A percentile compares a stretch with the other conserved stretches of the same genome.
Conservation (phyloP, 371 early-diverging fungal species). For the Mortierella sp. region DNA sequence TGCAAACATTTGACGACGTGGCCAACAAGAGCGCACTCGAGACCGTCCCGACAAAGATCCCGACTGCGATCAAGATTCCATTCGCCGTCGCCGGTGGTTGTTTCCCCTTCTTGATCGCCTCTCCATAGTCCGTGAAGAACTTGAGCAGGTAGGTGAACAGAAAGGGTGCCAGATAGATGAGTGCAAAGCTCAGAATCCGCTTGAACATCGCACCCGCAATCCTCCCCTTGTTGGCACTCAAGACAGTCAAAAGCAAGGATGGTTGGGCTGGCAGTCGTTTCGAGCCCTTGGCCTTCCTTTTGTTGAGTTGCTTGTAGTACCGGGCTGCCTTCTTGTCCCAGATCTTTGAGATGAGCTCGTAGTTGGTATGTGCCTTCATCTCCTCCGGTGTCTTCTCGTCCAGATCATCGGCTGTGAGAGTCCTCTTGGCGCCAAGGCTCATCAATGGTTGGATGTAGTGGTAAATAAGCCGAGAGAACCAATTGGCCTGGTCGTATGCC, state of each 20-base stretch:
- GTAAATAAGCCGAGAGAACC: constrained; percentile 40
- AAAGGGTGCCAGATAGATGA: constrained; percentile 32
- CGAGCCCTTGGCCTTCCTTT: background rate
- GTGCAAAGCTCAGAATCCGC: constrained; percentile 27
- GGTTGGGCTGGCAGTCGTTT: constrained; percentile 11
- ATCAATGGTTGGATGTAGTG: constrained; percentile 34
- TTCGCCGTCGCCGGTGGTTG: constrained; percentile 24
- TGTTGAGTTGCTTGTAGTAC: background rate
- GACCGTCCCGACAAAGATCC: constrained; percentile 38
- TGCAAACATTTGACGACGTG: constrained; percentile 42
- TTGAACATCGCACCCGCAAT: constrained; percentile 20
- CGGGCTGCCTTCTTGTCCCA: constrained; percentile 25
- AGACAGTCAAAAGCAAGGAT: constrained; percentile 28
- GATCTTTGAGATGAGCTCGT: constrained; percentile 22
- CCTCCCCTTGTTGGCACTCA: constrained; percentile 24
- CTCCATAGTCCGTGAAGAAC: constrained; percentile 44
- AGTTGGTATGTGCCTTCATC: constrained; percentile 22
- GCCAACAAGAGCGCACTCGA: constrained; percentile 29
- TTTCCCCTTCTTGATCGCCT: constrained; percentile 36
- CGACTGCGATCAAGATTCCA: constrained; percentile 31
- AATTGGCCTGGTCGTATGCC: constrained; percentile 40
- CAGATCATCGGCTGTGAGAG: constrained; percentile 26
- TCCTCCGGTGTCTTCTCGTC: constrained; percentile 18
- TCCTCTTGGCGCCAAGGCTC: constrained; percentile 31
- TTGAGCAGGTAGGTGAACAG: constrained; percentile 32